These are phyloP conservation scores for Yarrowia sp. DNA, from an alignment of 805 yeast species.

Conservation along the genomic window DNA sequence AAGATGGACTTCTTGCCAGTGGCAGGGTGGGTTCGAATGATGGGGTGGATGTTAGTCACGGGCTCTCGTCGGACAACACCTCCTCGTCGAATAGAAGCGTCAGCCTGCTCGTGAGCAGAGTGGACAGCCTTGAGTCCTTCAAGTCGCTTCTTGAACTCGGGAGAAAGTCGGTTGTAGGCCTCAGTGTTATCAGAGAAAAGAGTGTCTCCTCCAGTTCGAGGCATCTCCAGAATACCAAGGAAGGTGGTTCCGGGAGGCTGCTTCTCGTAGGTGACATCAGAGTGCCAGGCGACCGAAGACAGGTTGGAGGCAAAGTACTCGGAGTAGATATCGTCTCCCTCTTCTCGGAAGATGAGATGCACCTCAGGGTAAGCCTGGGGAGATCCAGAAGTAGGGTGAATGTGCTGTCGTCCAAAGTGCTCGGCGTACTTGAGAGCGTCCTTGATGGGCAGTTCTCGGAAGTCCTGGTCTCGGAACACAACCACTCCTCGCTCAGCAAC, in stretches of 20 bases:
- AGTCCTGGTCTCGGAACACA: constrained; percentile 68
- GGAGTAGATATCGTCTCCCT: constrained; percentile 32
- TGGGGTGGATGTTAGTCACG: constrained; percentile 54
- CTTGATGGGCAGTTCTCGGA: constrained; percentile 44
- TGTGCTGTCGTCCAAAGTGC: constrained; percentile 68
- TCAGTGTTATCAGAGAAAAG: constrained; percentile 68
- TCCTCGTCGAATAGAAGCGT: constrained; percentile 40
- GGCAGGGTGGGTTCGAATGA: constrained; percentile 60
- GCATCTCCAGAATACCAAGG: constrained; percentile 59
- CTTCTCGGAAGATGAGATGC: constrained; percentile 57
- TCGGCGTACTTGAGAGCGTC: constrained; percentile 50
- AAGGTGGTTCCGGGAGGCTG: constrained; percentile 73
- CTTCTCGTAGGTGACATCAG: constrained; percentile 70
- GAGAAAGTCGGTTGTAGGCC: constrained; percentile 70
- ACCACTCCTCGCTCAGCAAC: constrained; percentile 75
- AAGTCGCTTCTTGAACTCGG: constrained; percentile 56
- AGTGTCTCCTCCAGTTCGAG: constrained; percentile 75
- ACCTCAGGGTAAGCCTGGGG: constrained; percentile 59
- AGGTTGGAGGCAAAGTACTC: constrained; percentile 25
- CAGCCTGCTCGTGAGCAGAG: constrained; percentile 55
- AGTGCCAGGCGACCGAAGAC: constrained; percentile 54
- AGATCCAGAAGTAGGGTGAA: constrained; percentile 73
- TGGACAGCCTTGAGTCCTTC: constrained; percentile 64
- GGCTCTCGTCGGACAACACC: constrained; percentile 47
- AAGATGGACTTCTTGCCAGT: constrained; percentile 57